A percentile compares a stretch with the other conserved stretches of the same genome.
phyloP scores from a whole-genome alignment of 345 rosid species.

The Salix purpurea region DNA sequence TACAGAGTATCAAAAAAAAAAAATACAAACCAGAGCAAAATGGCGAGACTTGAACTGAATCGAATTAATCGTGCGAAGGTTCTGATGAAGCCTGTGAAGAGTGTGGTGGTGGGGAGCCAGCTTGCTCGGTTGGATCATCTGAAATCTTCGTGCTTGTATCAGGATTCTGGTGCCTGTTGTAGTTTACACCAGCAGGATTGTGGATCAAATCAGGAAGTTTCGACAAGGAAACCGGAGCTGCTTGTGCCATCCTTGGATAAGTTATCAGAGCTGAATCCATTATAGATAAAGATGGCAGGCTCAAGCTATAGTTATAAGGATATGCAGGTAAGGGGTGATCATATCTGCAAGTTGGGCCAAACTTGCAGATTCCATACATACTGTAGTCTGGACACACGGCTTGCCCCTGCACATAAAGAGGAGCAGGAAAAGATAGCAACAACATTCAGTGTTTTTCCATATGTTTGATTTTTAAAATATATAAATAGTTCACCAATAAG shows the following conservation, averaged over 20 bases:
- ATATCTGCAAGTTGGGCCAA: slow-evolving; percentile 62
- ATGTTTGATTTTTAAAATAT: not conserved
- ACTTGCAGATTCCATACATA: slow-evolving; percentile 63
- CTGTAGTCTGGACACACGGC: slow-evolving; percentile 59
- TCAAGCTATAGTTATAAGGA: slow-evolving; percentile 36
- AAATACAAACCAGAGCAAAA: slow-evolving; percentile 1
- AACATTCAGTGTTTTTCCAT: not conserved
- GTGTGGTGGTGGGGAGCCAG: slow-evolving; percentile 30
- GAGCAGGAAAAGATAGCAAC: not conserved
- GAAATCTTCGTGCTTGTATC: slow-evolving; percentile 23
- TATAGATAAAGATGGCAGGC: slow-evolving; percentile 38
- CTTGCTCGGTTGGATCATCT: slow-evolving; percentile 32
- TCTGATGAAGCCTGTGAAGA: slow-evolving; percentile 33
- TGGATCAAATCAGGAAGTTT: slow-evolving; percentile 31
- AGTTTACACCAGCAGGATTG: slow-evolving; percentile 23
- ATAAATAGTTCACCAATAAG: not conserved
- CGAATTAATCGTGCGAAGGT: slow-evolving; percentile 28
- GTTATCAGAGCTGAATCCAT: slow-evolving; percentile 40
- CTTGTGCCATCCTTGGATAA: slow-evolving; percentile 34
- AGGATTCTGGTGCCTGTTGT: slow-evolving; percentile 23
- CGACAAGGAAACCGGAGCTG: slow-evolving; percentile 18
- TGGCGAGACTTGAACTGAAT: not conserved
- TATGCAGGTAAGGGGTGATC: slow-evolving; percentile 61
- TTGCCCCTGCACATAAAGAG: slow-evolving; percentile 54
- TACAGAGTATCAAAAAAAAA: slow-evolving; percentile 13